phyloP scores from a whole-genome alignment of 768 basidiomycete genomes.

The Leucocoprinus leucothites region DNA sequence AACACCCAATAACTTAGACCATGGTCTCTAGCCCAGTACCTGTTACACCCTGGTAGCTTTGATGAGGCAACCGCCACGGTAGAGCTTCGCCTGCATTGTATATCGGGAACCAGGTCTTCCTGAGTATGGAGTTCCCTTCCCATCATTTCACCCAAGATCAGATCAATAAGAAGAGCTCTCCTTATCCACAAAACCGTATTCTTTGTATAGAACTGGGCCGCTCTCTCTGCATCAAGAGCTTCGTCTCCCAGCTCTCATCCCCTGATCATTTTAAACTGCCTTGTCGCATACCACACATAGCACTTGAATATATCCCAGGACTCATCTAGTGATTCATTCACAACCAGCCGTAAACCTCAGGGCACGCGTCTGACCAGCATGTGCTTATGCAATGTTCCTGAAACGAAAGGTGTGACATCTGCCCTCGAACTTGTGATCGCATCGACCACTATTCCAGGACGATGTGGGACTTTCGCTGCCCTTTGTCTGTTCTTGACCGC shows the following conservation, averaged over 20 bases:
- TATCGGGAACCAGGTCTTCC: conserved; percentile 3
- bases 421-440: no score
- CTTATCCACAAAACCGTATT: no score
- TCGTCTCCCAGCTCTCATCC: not conserved
- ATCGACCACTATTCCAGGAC: no score
- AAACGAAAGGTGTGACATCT: not conserved
- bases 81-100: not conserved
- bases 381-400: not conserved
- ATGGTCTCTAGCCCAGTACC: not conserved
- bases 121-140: not conserved
- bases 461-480: no score
- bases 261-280: no score
- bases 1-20: not conserved
- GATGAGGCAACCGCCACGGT: not conserved
- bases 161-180: conserved; percentile 5
- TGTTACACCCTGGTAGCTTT: not conserved
- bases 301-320: no score
- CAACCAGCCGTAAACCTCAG: not conserved
- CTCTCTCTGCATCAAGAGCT: not conserved
- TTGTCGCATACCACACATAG: no score
- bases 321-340: no score
- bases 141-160: conserved; percentile 11
- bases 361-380: not conserved
- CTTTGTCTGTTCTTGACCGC: not conserved
- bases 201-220: not conserved